These are phyloP conservation scores for Heterobasidion annosum DNA, from an alignment of 1,284 basidiomycete species.

Conservation along the genomic window DNA sequence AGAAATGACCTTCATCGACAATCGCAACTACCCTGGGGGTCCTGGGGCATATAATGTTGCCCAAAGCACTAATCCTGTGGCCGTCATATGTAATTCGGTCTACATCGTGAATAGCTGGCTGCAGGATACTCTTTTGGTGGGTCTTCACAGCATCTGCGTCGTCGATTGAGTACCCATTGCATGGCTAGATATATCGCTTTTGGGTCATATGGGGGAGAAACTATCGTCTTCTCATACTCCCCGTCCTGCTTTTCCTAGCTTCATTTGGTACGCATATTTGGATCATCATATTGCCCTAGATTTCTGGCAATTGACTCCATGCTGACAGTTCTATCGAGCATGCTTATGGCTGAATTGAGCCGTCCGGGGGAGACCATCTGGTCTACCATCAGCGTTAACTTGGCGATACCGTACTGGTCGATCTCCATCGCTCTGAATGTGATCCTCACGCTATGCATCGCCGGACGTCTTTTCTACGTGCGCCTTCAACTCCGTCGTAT, in stretches of 20 bases:
- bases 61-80: neutral
- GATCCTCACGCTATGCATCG: slow-evolving; percentile 15
- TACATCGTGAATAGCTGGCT: neutral
- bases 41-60: neutral
- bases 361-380: neutral
- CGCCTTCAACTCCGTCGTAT: neutral
- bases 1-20: neutral
- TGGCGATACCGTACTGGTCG: slow-evolving; percentile 13
- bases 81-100: neutral
- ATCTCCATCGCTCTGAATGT: slow-evolving; percentile 16
- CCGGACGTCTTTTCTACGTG: slow-evolving; percentile 6
- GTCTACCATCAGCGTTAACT: slow-evolving; percentile 1
- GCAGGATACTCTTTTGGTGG: neutral
- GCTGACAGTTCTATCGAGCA: neutral
- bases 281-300: neutral
- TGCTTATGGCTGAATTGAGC: neutral
- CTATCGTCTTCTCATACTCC: neutral
- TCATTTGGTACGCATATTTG: neutral
- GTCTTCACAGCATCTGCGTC: no score
- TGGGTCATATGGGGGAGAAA: neutral
- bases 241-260: neutral
- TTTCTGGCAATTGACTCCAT: neutral
- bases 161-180: no score
- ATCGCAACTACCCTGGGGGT: neutral
- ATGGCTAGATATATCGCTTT: neutral